A percentile compares a stretch with the other conserved stretches of the same genome.
Conservation (phyloP, 2,329 filamentous ascomycete genomes). For the Seiridium cupressi region DNA sequence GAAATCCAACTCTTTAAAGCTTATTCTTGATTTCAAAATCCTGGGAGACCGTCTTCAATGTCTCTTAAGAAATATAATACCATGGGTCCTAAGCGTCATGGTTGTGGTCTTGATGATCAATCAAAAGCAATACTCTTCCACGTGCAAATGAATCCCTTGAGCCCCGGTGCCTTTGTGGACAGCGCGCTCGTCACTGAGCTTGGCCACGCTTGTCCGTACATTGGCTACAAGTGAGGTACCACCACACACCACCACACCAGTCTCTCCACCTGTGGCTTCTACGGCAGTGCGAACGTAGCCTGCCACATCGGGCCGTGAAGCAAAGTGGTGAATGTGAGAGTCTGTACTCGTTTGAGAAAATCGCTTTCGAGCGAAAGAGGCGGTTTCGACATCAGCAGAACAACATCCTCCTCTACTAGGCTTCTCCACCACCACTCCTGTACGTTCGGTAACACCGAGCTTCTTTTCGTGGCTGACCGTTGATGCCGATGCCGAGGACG, state of each 20-base stretch:
- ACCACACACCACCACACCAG: constrained; percentile 59
- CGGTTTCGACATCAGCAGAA: neutral
- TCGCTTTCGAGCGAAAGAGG: constrained; percentile 10
- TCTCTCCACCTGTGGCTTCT: constrained; percentile 58
- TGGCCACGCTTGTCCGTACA: constrained; percentile 54
- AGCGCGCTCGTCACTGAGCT: constrained; percentile 57
- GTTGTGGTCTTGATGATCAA: neutral
- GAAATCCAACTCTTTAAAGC: too few species aligned
- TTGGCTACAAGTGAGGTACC: constrained; percentile 52
- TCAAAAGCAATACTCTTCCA: constrained; percentile 58
- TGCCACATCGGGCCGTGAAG: constrained; percentile 48
- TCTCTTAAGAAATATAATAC: too few species aligned
- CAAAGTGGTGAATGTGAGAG: constrained; percentile 43
- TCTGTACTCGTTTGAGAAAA: constrained; percentile 27
- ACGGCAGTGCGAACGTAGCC: constrained; percentile 51
- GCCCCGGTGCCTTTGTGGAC: constrained; percentile 65
- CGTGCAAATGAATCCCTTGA: constrained; percentile 59
- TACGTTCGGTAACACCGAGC: constrained; percentile 5
- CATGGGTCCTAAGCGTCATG: too few species aligned
- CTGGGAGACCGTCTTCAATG: too few species aligned
- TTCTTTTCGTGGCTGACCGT: constrained; percentile 22
- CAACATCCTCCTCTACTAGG: constrained; percentile 23
- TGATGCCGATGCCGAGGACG: constrained; percentile 13
- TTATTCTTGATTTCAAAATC: too few species aligned
- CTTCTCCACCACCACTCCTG: constrained; percentile 7